Evolutionary conservation across 192 early-diverging fungal species (phyloP).

Genomic region (Linnemannia zychae): DNA sequence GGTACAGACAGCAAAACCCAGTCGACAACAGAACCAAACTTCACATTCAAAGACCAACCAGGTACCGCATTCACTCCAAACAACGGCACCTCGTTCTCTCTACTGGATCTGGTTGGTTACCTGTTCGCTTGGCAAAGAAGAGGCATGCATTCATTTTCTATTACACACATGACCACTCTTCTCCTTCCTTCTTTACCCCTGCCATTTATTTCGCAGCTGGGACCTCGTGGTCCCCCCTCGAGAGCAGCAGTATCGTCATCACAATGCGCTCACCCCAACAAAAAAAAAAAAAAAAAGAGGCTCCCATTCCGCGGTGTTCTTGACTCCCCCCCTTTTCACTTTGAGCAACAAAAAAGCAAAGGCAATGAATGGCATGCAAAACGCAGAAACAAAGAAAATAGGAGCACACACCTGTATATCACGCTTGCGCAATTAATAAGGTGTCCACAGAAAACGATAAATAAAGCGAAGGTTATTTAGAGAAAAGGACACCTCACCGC

Average conservation of each 20-base stretch:
- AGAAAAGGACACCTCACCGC: too few species aligned
- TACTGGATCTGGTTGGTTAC: not conserved
- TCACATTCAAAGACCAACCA: too few species aligned
- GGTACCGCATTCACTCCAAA: too few species aligned
- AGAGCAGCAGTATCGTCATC: not conserved
- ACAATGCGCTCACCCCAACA: constrained; percentile 1
- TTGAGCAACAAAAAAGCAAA: constrained; percentile 1
- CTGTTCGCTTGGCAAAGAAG: not conserved
- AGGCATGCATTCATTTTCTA: not conserved
- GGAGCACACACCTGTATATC: not conserved
- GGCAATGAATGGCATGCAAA: not conserved
- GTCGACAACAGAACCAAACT: too few species aligned
- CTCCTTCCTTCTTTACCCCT: not conserved
- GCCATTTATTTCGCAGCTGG: not conserved
- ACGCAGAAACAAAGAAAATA: not conserved
- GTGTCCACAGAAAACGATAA: too few species aligned
- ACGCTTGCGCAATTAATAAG: not conserved
- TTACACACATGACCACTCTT: not conserved
- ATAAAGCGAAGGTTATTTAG: too few species aligned
- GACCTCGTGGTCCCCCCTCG: not conserved
- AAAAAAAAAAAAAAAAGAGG: not conserved
- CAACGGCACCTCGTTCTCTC: not conserved
- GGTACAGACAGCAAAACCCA: too few species aligned
- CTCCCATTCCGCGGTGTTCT: not conserved
- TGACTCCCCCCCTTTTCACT: not conserved